Percentiles rank a stretch among this genome's conserved stretches.
Evolutionary conservation across 805 yeast species (phyloP).

Genomic region (Starmerella floricola): DNA sequence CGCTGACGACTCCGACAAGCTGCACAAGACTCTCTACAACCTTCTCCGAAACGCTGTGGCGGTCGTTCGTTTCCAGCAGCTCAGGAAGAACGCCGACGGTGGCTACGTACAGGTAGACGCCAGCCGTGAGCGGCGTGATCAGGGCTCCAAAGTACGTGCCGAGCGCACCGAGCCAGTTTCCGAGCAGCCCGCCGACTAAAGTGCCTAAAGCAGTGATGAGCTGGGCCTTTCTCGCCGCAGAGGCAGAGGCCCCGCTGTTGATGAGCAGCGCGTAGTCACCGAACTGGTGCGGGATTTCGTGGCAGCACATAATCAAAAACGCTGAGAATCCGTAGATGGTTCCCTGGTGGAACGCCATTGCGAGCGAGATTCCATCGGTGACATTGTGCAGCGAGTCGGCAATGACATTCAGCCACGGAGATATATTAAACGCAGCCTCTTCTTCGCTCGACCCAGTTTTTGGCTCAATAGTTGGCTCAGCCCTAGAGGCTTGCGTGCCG

Average conservation of each 20-base stretch:
- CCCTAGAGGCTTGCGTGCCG: no score
- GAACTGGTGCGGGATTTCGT: conserved; percentile 71
- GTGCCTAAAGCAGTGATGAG: conserved; percentile 55
- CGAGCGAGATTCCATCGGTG: conserved; percentile 65
- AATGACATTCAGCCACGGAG: conserved; percentile 39
- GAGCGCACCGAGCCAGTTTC: conserved; percentile 26
- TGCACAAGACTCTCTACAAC: conserved; percentile 35
- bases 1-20: conserved; percentile 39
- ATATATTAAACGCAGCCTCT: not conserved
- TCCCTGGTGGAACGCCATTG: conserved; percentile 55
- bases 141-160: conserved; percentile 35
- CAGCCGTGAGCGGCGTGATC: conserved; percentile 62
- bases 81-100: conserved; percentile 69
- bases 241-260: conserved; percentile 54
- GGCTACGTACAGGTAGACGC: conserved; percentile 63
- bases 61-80: conserved; percentile 36
- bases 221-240: conserved; percentile 57
- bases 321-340: conserved; percentile 54
- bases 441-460: no score
- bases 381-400: conserved; percentile 65
- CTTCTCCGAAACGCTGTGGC: conserved; percentile 26
- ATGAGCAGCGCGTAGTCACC: conserved; percentile 67
- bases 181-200: conserved; percentile 45
- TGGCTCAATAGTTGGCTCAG: no score
- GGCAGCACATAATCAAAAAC: conserved; percentile 57